Percentiles rank a stretch among this genome's conserved stretches.
These are phyloP conservation scores for Annulohypoxylon truncatum DNA, from an alignment of 2,329 filamentous ascomycete genomes.

Conservation along the genomic window DNA sequence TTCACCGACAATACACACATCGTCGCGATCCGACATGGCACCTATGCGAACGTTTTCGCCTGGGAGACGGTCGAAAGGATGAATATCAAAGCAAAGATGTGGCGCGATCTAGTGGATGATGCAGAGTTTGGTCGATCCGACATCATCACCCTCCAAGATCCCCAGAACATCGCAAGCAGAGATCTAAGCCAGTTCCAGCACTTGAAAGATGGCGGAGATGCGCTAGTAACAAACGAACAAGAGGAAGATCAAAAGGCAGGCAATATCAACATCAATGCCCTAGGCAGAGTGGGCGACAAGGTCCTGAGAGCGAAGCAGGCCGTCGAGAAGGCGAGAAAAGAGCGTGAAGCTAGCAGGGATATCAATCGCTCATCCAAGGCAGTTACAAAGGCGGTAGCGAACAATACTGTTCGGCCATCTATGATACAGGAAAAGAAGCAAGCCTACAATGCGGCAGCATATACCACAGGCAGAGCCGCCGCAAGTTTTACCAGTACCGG, in stretches of 20 bases:
- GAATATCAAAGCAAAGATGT: slow-evolving; percentile 97
- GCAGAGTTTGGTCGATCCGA: slow-evolving; percentile 87
- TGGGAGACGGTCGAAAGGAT: slow-evolving; percentile 95
- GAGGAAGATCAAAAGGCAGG: slow-evolving; percentile 72
- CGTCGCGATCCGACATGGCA: slow-evolving; percentile 82
- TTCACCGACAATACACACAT: slow-evolving; percentile 99
- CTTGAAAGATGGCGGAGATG: slow-evolving; percentile 81
- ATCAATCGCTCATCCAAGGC: slow-evolving; percentile 65
- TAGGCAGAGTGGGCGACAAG: slow-evolving; percentile 83
- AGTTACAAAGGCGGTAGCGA: slow-evolving; percentile 52
- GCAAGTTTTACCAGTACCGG: slow-evolving; percentile 97
- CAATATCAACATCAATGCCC: slow-evolving; percentile 80
- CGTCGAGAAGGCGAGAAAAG: slow-evolving; percentile 87
- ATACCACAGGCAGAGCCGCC: slow-evolving; percentile 91
- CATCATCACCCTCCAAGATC: slow-evolving; percentile 96
- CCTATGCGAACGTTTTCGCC: slow-evolving; percentile 93
- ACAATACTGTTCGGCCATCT: slow-evolving; percentile 52
- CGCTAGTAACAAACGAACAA: slow-evolving; percentile 75
- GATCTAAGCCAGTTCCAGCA: slow-evolving; percentile 92
- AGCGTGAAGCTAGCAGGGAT: slow-evolving; percentile 71
- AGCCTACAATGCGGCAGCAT: slow-evolving; percentile 86
- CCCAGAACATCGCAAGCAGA: slow-evolving; percentile 84
- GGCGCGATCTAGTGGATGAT: slow-evolving; percentile 90
- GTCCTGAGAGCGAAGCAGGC: slow-evolving; percentile 92
- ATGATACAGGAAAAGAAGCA: slow-evolving; percentile 67